phyloP scores from a whole-genome alignment of 768 basidiomycete species.

The Russula brevipes region DNA sequence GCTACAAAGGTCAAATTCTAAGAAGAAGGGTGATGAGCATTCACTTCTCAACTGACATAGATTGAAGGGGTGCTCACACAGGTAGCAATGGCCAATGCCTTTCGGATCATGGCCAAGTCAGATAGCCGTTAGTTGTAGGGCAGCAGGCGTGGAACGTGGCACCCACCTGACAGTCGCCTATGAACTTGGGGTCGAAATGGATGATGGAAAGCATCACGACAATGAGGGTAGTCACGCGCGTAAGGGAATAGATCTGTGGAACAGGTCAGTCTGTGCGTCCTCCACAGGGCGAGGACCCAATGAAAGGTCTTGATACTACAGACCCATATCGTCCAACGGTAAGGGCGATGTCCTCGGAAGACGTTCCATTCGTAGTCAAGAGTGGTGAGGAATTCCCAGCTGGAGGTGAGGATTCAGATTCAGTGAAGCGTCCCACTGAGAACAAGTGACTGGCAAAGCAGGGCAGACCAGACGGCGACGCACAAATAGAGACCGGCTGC shows the following conservation, averaged over 20 bases:
- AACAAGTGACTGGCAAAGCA: no score
- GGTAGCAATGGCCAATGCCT: not conserved
- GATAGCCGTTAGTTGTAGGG: no score
- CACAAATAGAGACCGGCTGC: conserved; percentile 1
- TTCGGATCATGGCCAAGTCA: not conserved
- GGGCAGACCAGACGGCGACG: not conserved
- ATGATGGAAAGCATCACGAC: conserved; percentile 1
- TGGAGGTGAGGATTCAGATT: no score
- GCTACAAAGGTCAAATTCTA: not conserved
- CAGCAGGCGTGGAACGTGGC: not conserved
- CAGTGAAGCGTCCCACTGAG: no score
- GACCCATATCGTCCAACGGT: conserved; percentile 13
- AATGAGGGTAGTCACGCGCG: not conserved
- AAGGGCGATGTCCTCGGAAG: conserved; percentile 7
- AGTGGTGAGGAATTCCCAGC: not conserved
- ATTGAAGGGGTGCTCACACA: not conserved
- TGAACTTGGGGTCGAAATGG: not conserved
- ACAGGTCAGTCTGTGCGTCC: not conserved
- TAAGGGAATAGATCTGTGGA: conserved; percentile 6
- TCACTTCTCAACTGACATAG: not conserved
- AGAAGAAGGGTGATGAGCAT: not conserved
- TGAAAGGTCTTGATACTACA: not conserved
- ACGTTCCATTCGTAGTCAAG: conserved; percentile 6
- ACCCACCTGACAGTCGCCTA: conserved; percentile 9
- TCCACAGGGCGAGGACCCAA: not conserved